Percentiles rank a stretch among this genome's conserved stretches.
Conservation (phyloP, 805 yeast species). For the Deakozyma indianensis region DNA sequence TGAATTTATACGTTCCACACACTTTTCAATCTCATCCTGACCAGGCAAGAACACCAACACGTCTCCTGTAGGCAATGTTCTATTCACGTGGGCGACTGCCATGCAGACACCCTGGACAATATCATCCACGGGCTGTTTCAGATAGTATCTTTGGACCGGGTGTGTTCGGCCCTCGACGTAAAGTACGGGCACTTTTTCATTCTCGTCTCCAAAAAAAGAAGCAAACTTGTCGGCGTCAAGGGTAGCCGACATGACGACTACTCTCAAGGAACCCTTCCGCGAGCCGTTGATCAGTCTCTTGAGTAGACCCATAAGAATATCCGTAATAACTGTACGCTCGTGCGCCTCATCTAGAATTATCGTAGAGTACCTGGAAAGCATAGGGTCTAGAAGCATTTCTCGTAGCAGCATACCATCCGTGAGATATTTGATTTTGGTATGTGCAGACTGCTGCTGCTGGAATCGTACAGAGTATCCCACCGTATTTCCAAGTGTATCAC, state of each 20-base stretch:
- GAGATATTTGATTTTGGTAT: conserved; percentile 65
- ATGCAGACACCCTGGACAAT: conserved; percentile 67
- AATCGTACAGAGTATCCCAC: conserved; percentile 93
- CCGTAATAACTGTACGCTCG: conserved; percentile 88
- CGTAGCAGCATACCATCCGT: conserved; percentile 97
- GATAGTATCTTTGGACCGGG: conserved; percentile 62
- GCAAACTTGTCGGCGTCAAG: conserved; percentile 81
- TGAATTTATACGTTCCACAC: conserved; percentile 44
- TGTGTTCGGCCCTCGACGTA: conserved; percentile 83
- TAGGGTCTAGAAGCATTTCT: conserved; percentile 68
- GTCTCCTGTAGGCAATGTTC: conserved; percentile 75
- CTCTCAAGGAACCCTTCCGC: conserved; percentile 43
- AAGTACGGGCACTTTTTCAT: conserved; percentile 50
- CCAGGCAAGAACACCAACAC: conserved; percentile 89
- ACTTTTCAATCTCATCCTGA: conserved; percentile 92
- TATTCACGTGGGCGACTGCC: conserved; percentile 64
- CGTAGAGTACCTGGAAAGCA: conserved; percentile 51
- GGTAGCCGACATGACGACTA: conserved; percentile 93
- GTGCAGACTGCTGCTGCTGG: conserved; percentile 46
- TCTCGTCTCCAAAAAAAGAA: conserved; percentile 44
- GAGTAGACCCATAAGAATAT: conserved; percentile 75
- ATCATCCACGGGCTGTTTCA: conserved; percentile 57
- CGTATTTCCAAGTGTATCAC: conserved; percentile 57
- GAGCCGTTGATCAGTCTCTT: conserved; percentile 42
- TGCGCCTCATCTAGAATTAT: conserved; percentile 93